Evolutionary conservation across 805 yeast genomes (phyloP).

Genomic region (Myxozyma neotropica): DNA sequence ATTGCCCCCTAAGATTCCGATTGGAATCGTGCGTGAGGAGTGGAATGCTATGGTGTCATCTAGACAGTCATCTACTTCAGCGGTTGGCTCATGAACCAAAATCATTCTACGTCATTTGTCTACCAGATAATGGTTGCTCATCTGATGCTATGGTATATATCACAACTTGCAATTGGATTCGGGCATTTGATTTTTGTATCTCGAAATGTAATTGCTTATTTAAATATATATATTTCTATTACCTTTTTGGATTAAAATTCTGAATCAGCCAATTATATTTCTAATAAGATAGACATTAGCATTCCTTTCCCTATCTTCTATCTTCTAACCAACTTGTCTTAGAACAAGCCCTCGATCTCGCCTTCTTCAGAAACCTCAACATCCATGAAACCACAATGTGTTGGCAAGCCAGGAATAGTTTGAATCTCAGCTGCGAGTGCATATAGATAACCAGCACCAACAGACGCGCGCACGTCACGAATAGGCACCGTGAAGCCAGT

Average conservation of each 20-base stretch:
- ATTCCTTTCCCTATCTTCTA: not conserved
- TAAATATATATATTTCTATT: too few species aligned
- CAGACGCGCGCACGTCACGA: constrained; percentile 88
- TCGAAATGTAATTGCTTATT: too few species aligned
- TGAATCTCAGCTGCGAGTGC: constrained; percentile 96
- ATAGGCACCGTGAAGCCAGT: constrained; percentile 92
- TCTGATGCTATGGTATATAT: too few species aligned
- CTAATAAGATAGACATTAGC: too few species aligned
- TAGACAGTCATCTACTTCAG: too few species aligned
- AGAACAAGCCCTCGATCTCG: constrained; percentile 90
- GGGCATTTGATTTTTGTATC: too few species aligned
- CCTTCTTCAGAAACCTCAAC: constrained; percentile 91
- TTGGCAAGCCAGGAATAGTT: constrained; percentile 96
- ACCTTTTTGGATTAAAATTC: too few species aligned
- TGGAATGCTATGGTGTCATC: not conserved
- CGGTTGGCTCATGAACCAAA: too few species aligned
- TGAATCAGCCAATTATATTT: too few species aligned
- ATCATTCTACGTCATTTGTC: too few species aligned
- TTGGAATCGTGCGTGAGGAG: not conserved
- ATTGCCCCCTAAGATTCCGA: not conserved
- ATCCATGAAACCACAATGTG: constrained; percentile 95
- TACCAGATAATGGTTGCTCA: too few species aligned
- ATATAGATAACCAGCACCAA: constrained; percentile 95
- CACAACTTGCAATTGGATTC: too few species aligned
- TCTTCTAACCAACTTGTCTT: constrained; percentile 22